Conservation (phyloP, 805 yeast genomes). For the Saccharomycopsis selenospora region DNA sequence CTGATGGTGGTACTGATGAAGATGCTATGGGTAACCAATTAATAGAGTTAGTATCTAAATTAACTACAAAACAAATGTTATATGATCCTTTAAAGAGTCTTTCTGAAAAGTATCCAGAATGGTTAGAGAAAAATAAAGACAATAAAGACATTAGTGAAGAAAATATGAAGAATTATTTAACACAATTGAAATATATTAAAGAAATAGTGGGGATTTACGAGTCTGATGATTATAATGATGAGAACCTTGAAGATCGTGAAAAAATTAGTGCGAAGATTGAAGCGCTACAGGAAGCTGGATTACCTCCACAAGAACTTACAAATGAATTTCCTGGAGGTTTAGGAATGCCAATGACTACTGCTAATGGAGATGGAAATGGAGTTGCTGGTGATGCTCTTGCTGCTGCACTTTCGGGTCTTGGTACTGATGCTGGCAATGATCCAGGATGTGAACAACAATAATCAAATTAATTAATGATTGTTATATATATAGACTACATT, state of each 20-base stretch:
- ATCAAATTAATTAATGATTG: background rate
- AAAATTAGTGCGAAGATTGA: conserved; percentile 54
- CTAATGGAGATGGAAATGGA: too few relatives aligned
- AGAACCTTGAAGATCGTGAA: conserved; percentile 34
- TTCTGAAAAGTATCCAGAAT: conserved; percentile 61
- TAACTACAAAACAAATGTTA: conserved; percentile 76
- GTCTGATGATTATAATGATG: conserved; percentile 51
- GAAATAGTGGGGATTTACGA: conserved; percentile 65
- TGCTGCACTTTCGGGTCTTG: conserved; percentile 29
- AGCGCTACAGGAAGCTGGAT: conserved; percentile 64
- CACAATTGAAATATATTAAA: conserved; percentile 55
- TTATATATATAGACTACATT: too few relatives aligned
- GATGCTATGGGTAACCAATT: conserved; percentile 54
- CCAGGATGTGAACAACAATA: conserved; percentile 23
- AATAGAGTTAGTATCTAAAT: conserved; percentile 68
- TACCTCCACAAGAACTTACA: conserved; percentile 72
- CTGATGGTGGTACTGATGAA: conserved; percentile 37
- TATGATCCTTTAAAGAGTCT: conserved; percentile 86
- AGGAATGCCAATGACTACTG: conserved; percentile 30
- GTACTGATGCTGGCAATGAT: conserved; percentile 34
- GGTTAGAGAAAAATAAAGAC: conserved; percentile 51
- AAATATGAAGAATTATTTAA: conserved; percentile 46
- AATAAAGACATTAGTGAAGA: conserved; percentile 33
- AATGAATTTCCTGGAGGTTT: conserved; percentile 38
- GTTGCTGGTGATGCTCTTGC: background rate